Evolutionary conservation across 225 moss, liverwort and hornwort genomes (phyloP), one percentile per base, ranked within the genome.

Genomic region (Neckera pumila): DNA sequence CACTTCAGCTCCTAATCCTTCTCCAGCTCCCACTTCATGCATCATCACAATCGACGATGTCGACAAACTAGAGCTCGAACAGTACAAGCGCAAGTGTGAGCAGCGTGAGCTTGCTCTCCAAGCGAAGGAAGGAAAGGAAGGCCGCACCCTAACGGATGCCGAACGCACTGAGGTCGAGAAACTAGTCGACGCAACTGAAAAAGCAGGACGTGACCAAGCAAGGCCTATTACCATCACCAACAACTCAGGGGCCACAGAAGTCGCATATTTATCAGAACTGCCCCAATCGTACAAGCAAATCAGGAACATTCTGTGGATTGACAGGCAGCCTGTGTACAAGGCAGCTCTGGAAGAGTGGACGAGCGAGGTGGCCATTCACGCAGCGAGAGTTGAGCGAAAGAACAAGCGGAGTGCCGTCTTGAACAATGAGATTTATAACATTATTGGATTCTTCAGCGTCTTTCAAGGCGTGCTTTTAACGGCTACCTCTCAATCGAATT

Each of bases 391-490:
- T 3, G 90, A 90, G 84, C 87, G 84, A 16, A 90, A 84, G 62
- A 72, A 8, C 9, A 72, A 56, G 45, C 87, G 61, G 43, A 87
- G 30, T 13, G 45, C 26, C 23, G 45, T 49, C 53, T 36, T 84
- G 45, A 87, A 31, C 3, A 87, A 87, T 62, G 87, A 90, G 63
- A 84, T 90, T 77, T 90, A 90, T 7, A 87, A 84, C 79, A 17
- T 90, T 15, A 28, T 90, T 45, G 87, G 90, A 14, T 79, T 79
- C 61, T 87, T 57, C 63, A 84, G 84, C 54, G 87, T 87, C 54
- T 90, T 90, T 14, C 90, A 90, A 45, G 90, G 84, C 18, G 87
- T 90, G 72, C 87, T 90, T 5, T 71, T 90, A 5, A 69, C 90
- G 12, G 36, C 84, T 4, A 78, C 90, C 72, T 61, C 84, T 8